phyloP scores from a whole-genome alignment of 2,329 filamentous ascomycete genomes.

The Penicillium verrucosum region DNA sequence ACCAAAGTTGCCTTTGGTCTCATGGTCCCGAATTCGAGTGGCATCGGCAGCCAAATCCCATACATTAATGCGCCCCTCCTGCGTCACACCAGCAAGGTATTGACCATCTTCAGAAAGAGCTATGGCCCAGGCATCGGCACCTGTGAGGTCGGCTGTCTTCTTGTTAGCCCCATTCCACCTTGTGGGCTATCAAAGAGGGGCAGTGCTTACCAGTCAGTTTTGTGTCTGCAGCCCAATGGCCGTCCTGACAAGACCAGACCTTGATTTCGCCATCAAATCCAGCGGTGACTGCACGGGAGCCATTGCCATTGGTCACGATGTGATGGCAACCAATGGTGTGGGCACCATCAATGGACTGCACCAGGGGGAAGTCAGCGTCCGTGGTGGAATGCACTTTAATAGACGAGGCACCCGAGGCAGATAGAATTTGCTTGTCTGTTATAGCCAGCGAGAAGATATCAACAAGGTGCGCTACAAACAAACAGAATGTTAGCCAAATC shows the following conservation, averaged over 20 bases:
- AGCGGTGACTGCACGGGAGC: conserved; percentile 71
- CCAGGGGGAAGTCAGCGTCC: conserved; percentile 68
- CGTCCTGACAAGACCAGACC: conserved; percentile 67
- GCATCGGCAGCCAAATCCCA: conserved; percentile 65
- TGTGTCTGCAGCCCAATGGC: conserved; percentile 53
- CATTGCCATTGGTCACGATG: conserved; percentile 67
- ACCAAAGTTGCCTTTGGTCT: conserved; percentile 90
- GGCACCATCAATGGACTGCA: conserved; percentile 73
- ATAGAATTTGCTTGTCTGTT: conserved; percentile 70
- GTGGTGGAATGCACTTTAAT: conserved; percentile 76
- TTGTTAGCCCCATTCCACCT: conserved; percentile 4
- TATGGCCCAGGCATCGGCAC: conserved; percentile 81
- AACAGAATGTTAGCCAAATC: conserved; percentile 25
- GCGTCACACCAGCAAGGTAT: conserved; percentile 81
- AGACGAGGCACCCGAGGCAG: conserved; percentile 77
- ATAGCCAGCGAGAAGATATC: conserved; percentile 82
- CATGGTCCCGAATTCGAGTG: conserved; percentile 74
- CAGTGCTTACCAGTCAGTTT: conserved; percentile 43
- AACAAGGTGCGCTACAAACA: conserved; percentile 65
- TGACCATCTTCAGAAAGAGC: conserved; percentile 79
- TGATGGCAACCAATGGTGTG: conserved; percentile 93
- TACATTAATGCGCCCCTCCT: conserved; percentile 83
- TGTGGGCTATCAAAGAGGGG: not conserved
- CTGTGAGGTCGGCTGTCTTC: conserved; percentile 25
- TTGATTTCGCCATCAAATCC: conserved; percentile 89